These are phyloP conservation scores for Mycena olivaceomarginata DNA, from an alignment of 768 basidiomycete species.

Conservation along the genomic window DNA sequence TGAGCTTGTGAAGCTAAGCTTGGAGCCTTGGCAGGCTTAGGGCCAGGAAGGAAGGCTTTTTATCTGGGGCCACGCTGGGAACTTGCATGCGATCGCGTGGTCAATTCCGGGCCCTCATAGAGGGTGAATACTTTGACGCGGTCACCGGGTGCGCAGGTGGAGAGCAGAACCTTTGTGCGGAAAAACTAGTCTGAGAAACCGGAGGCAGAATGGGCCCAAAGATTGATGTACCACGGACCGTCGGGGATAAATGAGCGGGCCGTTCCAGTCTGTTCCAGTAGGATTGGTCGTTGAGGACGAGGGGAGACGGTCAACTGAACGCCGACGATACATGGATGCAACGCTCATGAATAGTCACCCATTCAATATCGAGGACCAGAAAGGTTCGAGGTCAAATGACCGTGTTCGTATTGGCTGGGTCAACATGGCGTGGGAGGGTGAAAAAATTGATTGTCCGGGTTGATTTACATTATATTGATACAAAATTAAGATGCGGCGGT, in stretches of 20 bases:
- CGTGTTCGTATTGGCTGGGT: not conserved
- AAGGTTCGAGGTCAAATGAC: constrained; percentile 4
- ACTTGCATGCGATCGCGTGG: constrained; percentile 8
- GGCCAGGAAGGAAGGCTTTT: not conserved
- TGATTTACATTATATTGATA: constrained; percentile 14
- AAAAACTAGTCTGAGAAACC: constrained; percentile 18
- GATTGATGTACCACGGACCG: constrained; percentile 7
- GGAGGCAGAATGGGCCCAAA: not conserved
- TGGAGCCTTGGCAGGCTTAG: not conserved
- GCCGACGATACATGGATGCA: not conserved
- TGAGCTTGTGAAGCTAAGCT: no score
- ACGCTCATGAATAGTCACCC: constrained; percentile 1
- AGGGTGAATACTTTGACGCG: not conserved
- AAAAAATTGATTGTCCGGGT: not conserved
- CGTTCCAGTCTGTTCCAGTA: not conserved
- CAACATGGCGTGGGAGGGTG: not conserved
- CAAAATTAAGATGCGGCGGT: constrained; percentile 2
- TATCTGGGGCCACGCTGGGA: not conserved
- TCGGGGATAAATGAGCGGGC: not conserved
- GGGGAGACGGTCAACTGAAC: not conserved
- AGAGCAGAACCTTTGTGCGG: constrained; percentile 2
- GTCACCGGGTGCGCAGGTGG: constrained; percentile 15
- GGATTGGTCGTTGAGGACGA: not conserved
- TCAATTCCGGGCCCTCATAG: not conserved
- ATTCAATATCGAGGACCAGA: not conserved